Evolutionary conservation across 768 basidiomycete genomes (phyloP).

Genomic region (Suillus discolor): DNA sequence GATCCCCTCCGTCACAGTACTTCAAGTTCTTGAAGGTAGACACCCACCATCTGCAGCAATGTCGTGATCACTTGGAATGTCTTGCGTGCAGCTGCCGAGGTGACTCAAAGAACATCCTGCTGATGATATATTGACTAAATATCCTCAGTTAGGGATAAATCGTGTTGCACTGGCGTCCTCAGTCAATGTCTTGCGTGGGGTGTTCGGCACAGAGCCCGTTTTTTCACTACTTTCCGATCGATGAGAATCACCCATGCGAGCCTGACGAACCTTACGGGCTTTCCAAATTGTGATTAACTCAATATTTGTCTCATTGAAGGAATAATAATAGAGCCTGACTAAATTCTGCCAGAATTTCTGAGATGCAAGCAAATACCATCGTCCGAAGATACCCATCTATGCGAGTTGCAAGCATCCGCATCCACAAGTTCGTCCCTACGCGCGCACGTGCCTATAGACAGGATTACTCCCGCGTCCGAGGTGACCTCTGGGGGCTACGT

Average conservation of each 20-base stretch:
- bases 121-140: neutral
- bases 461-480: constrained; percentile 35
- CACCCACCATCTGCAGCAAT: constrained; percentile 43
- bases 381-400: constrained; percentile 60
- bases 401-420: constrained; percentile 71
- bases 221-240: constrained; percentile 68
- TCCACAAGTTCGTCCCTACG: constrained; percentile 55
- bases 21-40: neutral
- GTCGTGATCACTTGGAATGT: constrained; percentile 75
- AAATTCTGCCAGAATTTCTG: constrained; percentile 49
- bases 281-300: constrained; percentile 58
- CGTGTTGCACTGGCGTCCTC: constrained; percentile 66
- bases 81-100: constrained; percentile 68
- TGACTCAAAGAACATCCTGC: constrained; percentile 20
- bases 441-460: constrained; percentile 33
- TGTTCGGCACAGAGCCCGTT: constrained; percentile 46
- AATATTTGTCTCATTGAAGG: constrained; percentile 4
- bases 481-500: constrained; percentile 72
- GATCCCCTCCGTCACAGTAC: neutral
- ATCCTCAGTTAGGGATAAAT: constrained; percentile 53
- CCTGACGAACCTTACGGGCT: constrained; percentile 74
- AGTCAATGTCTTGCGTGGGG: constrained; percentile 59
- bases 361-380: constrained; percentile 69
- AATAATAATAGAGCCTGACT: neutral
- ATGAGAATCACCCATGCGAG: constrained; percentile 60